Percentiles rank a stretch among this genome's conserved stretches.
Conservation (phyloP, 1,284 basidiomycete genomes). For the Neolentinus lepideus region DNA sequence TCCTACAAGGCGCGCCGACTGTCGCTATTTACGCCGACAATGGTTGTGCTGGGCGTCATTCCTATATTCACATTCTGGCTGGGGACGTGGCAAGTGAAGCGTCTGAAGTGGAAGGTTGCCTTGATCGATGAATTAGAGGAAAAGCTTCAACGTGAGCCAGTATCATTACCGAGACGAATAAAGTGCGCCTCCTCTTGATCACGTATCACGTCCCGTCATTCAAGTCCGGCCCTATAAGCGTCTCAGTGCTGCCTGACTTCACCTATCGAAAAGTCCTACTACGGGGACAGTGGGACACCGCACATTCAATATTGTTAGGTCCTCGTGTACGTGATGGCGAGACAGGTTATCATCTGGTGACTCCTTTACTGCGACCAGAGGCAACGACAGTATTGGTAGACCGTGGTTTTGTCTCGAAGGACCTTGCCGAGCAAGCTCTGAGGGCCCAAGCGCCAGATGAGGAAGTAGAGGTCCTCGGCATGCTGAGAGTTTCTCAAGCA, state of each 20-base stretch:
- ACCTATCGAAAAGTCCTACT: slow-evolving; percentile 78
- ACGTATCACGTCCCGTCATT: not conserved
- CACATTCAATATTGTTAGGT: slow-evolving; percentile 74
- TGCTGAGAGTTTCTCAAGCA: slow-evolving; percentile 65
- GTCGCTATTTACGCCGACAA: slow-evolving; percentile 59
- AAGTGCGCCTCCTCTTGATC: slow-evolving; percentile 56
- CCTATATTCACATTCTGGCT: slow-evolving; percentile 90
- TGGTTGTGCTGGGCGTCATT: slow-evolving; percentile 78
- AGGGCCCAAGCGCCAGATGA: slow-evolving; percentile 30
- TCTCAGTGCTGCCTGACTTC: slow-evolving; percentile 78
- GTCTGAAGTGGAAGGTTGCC: slow-evolving; percentile 92
- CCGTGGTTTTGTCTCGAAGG: slow-evolving; percentile 82
- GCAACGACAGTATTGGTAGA: slow-evolving; percentile 84
- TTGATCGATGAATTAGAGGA: slow-evolving; percentile 93
- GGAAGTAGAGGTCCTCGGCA: slow-evolving; percentile 64
- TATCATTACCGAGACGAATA: slow-evolving; percentile 77
- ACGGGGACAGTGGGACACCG: slow-evolving; percentile 73
- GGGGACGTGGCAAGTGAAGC: slow-evolving; percentile 89
- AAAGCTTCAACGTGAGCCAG: slow-evolving; percentile 78
- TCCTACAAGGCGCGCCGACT: slow-evolving; percentile 41
- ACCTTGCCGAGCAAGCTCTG: slow-evolving; percentile 32
- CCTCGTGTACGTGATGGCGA: slow-evolving; percentile 87
- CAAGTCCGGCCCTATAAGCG: slow-evolving; percentile 22
- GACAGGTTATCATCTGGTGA: slow-evolving; percentile 82
- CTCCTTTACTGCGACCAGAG: slow-evolving; percentile 74